Evolutionary conservation across 2,329 filamentous ascomycete species (phyloP), one percentile per base, ranked within the genome.

Genomic region (Knufia fluminis): DNA sequence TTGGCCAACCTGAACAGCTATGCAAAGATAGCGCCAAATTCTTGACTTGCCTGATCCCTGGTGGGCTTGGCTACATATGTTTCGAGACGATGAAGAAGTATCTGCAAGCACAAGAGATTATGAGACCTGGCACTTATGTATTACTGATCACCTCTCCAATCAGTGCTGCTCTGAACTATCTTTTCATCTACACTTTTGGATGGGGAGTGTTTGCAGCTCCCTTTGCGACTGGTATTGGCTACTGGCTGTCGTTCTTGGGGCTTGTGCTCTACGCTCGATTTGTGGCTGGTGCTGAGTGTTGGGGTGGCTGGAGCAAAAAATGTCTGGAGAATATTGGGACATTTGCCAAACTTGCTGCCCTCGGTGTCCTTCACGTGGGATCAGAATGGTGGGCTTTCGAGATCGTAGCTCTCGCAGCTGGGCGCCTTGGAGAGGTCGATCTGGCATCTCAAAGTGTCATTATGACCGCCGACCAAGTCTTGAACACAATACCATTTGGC

Each of bases 381-480:
- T 92, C 87, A 0, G 89, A 94, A 66, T 94, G 87, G 88, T 94
- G 88, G 88, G 89, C 88, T 0, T 94, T 94, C 59, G 88, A 94
- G 66, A 91, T 94, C 56, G 86, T 94, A 1, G 86, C 87, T 1
- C 76, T 94, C 0, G 86, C 85, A 1, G 87, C 88, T 3, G 88
- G 88, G 1, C 77, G 82, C 31, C 76, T 94, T 0, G 89, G 89
- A 2, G 90, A 85, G 0, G 77, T 89, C 28, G 77, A 86, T 0
- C 73, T 94, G 0, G 88, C 88, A 1, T 85, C 88, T 0, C 88
- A 94, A 65, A 85, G 80, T 42, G 86, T 94, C 19, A 89, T 94
- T 63, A 94, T 94, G 87, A 94, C 87, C 0, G 80, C 85, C 0
- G 87, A 94, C 63, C 86, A 91, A 62, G 79, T 90, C 50, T 82